Evolutionary conservation across 1,139 yeast species (phyloP).

Genomic region (Sugiyamaella pinicola): DNA sequence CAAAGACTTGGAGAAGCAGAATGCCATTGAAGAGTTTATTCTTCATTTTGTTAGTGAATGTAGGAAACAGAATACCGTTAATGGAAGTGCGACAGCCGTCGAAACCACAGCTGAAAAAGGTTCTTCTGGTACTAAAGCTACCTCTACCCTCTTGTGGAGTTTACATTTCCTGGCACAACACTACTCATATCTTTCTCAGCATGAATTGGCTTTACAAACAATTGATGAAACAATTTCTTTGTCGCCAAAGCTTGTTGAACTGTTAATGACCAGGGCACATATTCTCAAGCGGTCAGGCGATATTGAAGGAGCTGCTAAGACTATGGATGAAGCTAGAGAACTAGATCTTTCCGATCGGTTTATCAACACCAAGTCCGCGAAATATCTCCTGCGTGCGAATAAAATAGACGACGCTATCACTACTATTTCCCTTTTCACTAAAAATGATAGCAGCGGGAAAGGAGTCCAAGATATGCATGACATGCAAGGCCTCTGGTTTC

Average conservation of each 20-base stretch:
- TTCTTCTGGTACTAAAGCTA: not conserved
- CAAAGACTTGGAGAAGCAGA: slow-evolving; percentile 51
- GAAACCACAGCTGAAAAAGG: slow-evolving; percentile 1
- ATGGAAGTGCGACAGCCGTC: too few species aligned
- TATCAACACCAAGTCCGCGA: slow-evolving; percentile 84
- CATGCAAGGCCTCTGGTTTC: slow-evolving; percentile 92
- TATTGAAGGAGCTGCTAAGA: slow-evolving; percentile 59
- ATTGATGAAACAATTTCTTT: slow-evolving; percentile 69
- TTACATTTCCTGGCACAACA: slow-evolving; percentile 82
- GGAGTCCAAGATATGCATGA: slow-evolving; percentile 85
- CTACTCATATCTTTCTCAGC: slow-evolving; percentile 56
- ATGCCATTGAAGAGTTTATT: slow-evolving; percentile 58
- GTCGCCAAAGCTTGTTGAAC: slow-evolving; percentile 73
- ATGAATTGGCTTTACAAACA: slow-evolving; percentile 54
- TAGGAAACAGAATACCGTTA: slow-evolving; percentile 10
- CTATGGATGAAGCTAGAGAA: slow-evolving; percentile 70
- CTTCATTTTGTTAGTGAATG: slow-evolving; percentile 47
- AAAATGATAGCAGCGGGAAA: slow-evolving; percentile 71
- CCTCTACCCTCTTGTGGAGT: slow-evolving; percentile 72
- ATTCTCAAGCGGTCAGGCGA: slow-evolving; percentile 73
- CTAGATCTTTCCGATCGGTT: slow-evolving; percentile 89
- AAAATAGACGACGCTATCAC: slow-evolving; percentile 74
- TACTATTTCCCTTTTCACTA: slow-evolving; percentile 77
- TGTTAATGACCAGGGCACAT: slow-evolving; percentile 78
- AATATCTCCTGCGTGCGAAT: slow-evolving; percentile 81